These are phyloP conservation scores for Xylaria multiplex DNA, from an alignment of 2,329 filamentous ascomycete species.

Conservation along the genomic window DNA sequence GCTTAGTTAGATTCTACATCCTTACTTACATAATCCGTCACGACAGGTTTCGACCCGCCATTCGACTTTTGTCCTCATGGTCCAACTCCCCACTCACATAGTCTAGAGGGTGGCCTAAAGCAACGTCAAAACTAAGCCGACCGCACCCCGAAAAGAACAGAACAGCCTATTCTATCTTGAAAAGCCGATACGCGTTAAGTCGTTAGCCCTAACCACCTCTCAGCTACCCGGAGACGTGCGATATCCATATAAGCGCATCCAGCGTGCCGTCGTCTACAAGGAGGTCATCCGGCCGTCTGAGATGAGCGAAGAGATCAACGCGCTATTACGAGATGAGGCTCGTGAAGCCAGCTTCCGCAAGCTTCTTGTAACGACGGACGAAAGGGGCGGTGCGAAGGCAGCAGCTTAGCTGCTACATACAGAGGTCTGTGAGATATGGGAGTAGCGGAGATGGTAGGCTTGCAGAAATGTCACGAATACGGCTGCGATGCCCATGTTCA, in stretches of 20 bases:
- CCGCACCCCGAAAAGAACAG: not conserved
- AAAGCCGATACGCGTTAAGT: not conserved
- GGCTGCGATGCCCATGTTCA: not conserved
- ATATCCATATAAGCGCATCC: not conserved
- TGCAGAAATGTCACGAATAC: not conserved
- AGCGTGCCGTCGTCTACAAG: not conserved
- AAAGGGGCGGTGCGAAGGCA: not conserved
- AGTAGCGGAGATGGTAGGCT: not conserved
- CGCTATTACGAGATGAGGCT: not conserved
- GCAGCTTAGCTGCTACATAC: not conserved
- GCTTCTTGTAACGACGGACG: not conserved
- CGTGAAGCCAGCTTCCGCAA: not conserved
- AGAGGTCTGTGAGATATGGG: not conserved
- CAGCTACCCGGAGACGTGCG: not conserved
- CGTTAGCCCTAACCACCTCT: not conserved
- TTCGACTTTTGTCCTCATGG: no score
- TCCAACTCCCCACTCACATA: no score
- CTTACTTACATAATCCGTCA: no score
- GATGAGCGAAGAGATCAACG: not conserved
- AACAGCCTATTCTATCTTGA: not conserved
- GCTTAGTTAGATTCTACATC: no score
- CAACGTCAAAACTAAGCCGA: not conserved
- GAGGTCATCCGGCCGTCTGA: not conserved
- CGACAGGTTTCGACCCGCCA: not conserved
- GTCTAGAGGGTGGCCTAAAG: not conserved